Base-by-base conservation (phyloP, 371 early-diverging fungal species). In the Blyttiomyces sp. region DNA sequence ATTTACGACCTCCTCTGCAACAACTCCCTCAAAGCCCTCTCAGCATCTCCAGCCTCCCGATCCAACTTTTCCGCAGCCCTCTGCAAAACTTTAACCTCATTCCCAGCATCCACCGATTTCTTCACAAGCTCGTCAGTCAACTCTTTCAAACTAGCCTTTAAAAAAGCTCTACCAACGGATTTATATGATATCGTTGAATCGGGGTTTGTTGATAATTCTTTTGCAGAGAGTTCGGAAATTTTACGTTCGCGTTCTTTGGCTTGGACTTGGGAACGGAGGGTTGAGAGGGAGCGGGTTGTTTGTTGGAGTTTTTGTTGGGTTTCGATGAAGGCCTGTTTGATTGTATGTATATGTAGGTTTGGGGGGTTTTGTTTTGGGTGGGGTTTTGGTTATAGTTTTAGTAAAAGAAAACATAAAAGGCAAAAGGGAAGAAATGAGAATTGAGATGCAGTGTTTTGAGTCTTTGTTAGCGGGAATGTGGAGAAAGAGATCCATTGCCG, bases 151-250 rank as follows among this genome's bases (percentile, higher is more conserved):
- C 67, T 70, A 27, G 62, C 55, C 30, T 64, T 49, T 2, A 77
- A 32, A 59, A 77, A 77, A 72, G 71, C 71, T 43, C 64, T 66
- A n/a, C 78, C 78, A 19, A 77, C 73, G n/a, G 75, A 50, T 45
- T 67, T 62, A 61, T 77, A 77, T 2, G 75, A 68, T 6, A 32
- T 43, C 2, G 64, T 66, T n/a, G 30, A 58, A 30, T 13, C 19
- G 24, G 58, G 68, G 54, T 7, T 62, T 43, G 34, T 35, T 35
- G 4, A 32, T 23, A 77, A 62, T 50, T 77, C 78, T 61, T 71
- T 74, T 4, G 52, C 62, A n/a, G 78, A 65, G 27, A 77, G 68
- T 23, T 75, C 72, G 34, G 57, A 50, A 26, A 73, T 57, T 43
- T 67, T 56, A 50, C 60, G 36, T 54, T 77, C 75, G 11, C 75